Percentiles rank a stretch among this genome's conserved stretches.
Evolutionary conservation across 768 basidiomycete genomes (phyloP).

Genomic region (Boletus reticuloceps): DNA sequence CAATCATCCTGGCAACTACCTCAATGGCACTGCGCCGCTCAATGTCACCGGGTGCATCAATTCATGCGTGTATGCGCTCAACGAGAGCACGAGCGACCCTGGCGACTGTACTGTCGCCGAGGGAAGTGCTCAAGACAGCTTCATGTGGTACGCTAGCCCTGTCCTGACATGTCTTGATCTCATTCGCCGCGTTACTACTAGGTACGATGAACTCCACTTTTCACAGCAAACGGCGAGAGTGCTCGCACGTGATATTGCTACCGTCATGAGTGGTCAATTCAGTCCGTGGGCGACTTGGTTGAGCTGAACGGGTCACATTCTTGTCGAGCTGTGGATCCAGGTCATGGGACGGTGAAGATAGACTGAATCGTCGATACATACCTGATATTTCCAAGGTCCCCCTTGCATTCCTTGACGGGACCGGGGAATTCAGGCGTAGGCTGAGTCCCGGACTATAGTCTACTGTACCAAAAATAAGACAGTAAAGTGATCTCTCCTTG

Average conservation of each 20-base stretch:
- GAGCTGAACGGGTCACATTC: conserved; percentile 25
- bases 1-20: conserved; percentile 33
- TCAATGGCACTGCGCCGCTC: conserved; percentile 62
- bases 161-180: not conserved
- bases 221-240: conserved; percentile 57
- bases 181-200: not conserved
- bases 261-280: conserved; percentile 41
- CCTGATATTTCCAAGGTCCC: too few species aligned
- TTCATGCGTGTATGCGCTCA: conserved; percentile 41
- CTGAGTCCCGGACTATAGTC: too few species aligned
- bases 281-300: conserved; percentile 53
- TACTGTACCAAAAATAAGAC: too few species aligned
- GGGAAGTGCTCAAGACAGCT: conserved; percentile 50
- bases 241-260: conserved; percentile 50
- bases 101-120: conserved; percentile 34
- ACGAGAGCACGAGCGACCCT: conserved; percentile 23
- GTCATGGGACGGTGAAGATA: too few species aligned
- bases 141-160: conserved; percentile 46
- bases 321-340: too few species aligned
- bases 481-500: too few species aligned
- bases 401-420: too few species aligned
- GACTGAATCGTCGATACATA: too few species aligned
- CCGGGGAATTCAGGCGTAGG: too few species aligned
- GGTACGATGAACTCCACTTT: conserved; percentile 48
- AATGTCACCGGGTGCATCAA: conserved; percentile 55